Evolutionary conservation across 1,284 basidiomycete species (phyloP).

Genomic region (Fomitopsis betulina): DNA sequence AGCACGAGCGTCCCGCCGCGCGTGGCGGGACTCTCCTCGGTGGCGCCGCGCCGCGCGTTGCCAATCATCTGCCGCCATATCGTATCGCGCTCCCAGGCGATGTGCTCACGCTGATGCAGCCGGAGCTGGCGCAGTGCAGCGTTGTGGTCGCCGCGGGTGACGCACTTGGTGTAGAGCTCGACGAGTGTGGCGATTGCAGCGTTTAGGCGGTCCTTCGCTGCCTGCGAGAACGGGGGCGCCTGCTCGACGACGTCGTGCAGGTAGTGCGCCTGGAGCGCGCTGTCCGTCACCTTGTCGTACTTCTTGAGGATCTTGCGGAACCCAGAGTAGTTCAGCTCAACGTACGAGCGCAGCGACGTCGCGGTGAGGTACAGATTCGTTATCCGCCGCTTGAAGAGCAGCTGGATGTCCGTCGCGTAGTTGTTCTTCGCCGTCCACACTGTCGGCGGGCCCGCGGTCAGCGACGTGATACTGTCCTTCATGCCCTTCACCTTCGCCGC

Average conservation of each 20-base stretch:
- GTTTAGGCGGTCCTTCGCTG: constrained; percentile 63
- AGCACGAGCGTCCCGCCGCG: constrained; percentile 50
- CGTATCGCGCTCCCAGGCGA: constrained; percentile 93
- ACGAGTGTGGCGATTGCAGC: constrained; percentile 60
- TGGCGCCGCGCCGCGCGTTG: constrained; percentile 70
- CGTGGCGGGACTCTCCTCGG: constrained; percentile 34
- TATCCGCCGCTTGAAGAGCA: constrained; percentile 90
- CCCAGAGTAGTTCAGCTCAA: constrained; percentile 91
- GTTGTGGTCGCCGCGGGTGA: constrained; percentile 70
- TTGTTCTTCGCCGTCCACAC: constrained; percentile 83
- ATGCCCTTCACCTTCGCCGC: constrained; percentile 45
- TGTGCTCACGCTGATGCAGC: constrained; percentile 87
- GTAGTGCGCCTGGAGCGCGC: constrained; percentile 80
- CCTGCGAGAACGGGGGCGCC: constrained; percentile 63
- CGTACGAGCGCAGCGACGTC: constrained; percentile 87
- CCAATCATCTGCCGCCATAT: constrained; percentile 99
- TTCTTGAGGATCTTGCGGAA: constrained; percentile 98
- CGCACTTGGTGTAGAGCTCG: constrained; percentile 83
- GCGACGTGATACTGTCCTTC: constrained; percentile 48
- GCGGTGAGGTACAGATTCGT: constrained; percentile 83
- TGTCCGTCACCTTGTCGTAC: constrained; percentile 95
- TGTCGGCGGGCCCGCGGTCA: constrained; percentile 31
- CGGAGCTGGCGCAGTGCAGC: constrained; percentile 81
- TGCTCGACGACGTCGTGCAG: constrained; percentile 73
- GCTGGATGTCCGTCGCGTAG: constrained; percentile 85